Percentiles rank a stretch among this genome's conserved stretches.
Evolutionary conservation across 768 basidiomycete genomes (phyloP).

Genomic region (Boletus pseudo-olivaceus): DNA sequence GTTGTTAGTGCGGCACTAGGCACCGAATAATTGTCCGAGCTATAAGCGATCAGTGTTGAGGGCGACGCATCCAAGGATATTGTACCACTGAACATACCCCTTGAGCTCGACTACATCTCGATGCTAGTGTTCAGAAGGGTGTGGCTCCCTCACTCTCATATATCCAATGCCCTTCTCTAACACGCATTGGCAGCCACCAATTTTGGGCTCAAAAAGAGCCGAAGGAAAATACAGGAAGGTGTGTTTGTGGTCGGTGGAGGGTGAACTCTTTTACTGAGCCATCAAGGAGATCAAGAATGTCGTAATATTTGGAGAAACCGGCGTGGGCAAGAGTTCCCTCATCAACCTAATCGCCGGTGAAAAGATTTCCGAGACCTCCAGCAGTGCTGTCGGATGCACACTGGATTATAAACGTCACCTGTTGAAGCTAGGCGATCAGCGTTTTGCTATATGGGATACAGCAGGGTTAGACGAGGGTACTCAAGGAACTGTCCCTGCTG

Average conservation of each 20-base stretch:
- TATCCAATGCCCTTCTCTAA: neutral
- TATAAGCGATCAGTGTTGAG: conserved; percentile 12
- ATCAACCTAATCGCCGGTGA: conserved; percentile 18
- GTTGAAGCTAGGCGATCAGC: conserved; percentile 9
- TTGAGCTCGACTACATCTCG: neutral
- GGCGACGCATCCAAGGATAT: neutral
- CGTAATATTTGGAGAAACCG: conserved; percentile 21
- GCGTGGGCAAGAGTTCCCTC: conserved; percentile 25
- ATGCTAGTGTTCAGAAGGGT: conserved; percentile 9
- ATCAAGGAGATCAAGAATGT: conserved; percentile 14
- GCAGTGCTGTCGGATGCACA: conserved; percentile 22
- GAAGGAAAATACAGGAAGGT: conserved; percentile 6
- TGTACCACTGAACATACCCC: neutral
- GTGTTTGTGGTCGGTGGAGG: neutral
- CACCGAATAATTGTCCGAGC: neutral
- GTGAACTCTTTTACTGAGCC: neutral
- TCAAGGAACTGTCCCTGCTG: conserved; percentile 20
- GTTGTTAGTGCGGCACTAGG: conserved; percentile 11
- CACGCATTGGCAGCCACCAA: conserved; percentile 3
- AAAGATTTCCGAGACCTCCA: conserved; percentile 15
- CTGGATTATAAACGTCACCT: conserved; percentile 1
- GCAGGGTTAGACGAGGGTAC: conserved; percentile 24
- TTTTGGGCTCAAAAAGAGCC: neutral
- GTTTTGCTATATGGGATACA: conserved; percentile 23
- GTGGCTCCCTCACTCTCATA: neutral